Percentiles rank a stretch among this genome's conserved stretches.
phyloP scores from a whole-genome alignment of 805 yeast species.

The Hanseniaspora thailandica region DNA sequence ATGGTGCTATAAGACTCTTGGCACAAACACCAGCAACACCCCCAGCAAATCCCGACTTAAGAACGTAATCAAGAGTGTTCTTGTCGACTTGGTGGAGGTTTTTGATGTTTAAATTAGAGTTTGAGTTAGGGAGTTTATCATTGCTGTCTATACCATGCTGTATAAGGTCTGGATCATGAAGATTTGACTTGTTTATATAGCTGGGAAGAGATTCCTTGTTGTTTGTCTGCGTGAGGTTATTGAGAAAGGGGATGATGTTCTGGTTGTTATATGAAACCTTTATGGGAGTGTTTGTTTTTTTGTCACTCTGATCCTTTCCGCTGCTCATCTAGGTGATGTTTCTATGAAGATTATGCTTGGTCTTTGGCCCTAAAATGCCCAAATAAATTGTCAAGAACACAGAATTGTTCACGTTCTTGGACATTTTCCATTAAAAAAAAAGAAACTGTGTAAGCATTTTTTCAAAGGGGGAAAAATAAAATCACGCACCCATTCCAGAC shows the following conservation, averaged over 20 bases:
- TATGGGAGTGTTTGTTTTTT: background rate
- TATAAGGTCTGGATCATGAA: conserved; percentile 13
- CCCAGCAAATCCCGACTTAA: conserved; percentile 83
- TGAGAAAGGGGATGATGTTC: background rate
- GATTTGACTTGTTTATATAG: conserved; percentile 8
- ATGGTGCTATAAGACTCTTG: conserved; percentile 86
- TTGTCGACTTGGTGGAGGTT: conserved; percentile 33
- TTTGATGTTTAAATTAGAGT: background rate
- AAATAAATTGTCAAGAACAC: too few relatives aligned
- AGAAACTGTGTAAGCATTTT: too few relatives aligned
- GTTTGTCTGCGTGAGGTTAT: background rate
- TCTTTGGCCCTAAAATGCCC: too few relatives aligned
- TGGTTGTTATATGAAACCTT: background rate
- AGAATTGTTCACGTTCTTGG: too few relatives aligned
- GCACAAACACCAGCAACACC: conserved; percentile 96
- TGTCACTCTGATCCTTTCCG: background rate
- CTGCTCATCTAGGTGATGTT: background rate
- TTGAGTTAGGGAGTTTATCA: background rate
- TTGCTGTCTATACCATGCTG: conserved; percentile 13
- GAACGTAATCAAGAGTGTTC: conserved; percentile 62
- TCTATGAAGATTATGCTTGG: background rate
- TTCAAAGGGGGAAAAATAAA: background rate
- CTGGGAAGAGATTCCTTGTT: background rate
- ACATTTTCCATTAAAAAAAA: too few relatives aligned
- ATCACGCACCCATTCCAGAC: background rate